Evolutionary conservation across 306 rosid species (phyloP), one percentile per base, ranked within the genome.

Genomic region (Cicer yamashitae): DNA sequence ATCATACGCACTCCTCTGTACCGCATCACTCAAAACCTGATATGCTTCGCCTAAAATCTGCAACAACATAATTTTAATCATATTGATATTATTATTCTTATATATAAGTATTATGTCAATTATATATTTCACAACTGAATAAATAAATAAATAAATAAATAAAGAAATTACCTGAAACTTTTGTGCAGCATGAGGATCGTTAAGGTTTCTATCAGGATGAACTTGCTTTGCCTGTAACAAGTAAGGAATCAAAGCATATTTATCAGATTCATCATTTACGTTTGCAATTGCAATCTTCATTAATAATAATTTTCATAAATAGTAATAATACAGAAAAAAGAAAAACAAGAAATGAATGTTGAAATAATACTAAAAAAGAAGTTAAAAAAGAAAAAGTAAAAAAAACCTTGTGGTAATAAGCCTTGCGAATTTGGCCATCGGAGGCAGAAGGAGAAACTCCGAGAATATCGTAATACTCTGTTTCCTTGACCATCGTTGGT

Each of bases 161-260:
- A 17, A 7, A 54, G 59, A 15, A 7, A 20, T 10, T 56, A 77
- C 61, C 71, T 92, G 96, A 59, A 94, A 92, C 48, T 88, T 90
- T 64, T 90, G 89, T 10, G 99, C 96, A 43, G 97, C 96, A 13
- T 77, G 88, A 76, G 97, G 96, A 79, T 94, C 98, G 47, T 91
- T 86, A 10, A 86, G 92, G 82, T 90, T 94, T 82, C 91, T 89
- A 84, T 94, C 99, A 0, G 97, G 99, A 90, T 94, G 99, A 73
- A 92, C 96, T 89, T 82, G 96, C 88, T 88, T 89, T 52, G 99
- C 99, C 99, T 94, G 81, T 8, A 71, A 37, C 56, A 25, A 58
- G 50, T 9, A 82, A 30, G 50, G 2, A 10, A 39, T 3, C 7
- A n/a, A 63, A 15, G 7, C 6, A 30, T 30, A 30, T 30, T 30